Percentiles rank a stretch among this genome's conserved stretches.
These are phyloP conservation scores for Pythium insidiosum DNA, from an alignment of 352 stramenopile genomes.

Conservation along the genomic window DNA sequence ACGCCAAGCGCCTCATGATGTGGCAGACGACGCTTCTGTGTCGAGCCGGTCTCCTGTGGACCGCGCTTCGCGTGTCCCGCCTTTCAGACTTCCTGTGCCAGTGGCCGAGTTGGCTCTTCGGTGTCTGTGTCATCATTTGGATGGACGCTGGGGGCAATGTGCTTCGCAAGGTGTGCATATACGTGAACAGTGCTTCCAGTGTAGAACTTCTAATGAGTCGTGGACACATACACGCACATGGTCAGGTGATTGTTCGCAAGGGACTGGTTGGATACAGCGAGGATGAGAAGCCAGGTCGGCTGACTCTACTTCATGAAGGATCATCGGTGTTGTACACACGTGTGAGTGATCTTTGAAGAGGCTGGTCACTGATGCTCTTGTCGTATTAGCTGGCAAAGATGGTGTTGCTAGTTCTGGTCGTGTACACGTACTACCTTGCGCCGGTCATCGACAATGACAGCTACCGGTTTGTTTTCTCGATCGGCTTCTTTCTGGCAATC, in stretches of 20 bases:
- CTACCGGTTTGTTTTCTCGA: constrained; percentile 42
- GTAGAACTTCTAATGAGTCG: no score
- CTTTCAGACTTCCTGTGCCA: constrained; percentile 54
- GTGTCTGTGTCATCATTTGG: constrained; percentile 68
- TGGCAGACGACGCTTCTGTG: constrained; percentile 69
- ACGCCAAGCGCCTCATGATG: constrained; percentile 54
- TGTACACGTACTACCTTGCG: constrained; percentile 71
- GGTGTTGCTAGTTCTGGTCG: constrained; percentile 53
- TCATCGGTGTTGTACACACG: no score
- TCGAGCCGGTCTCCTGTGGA: constrained; percentile 59
- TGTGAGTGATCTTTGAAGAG: constrained; percentile 4
- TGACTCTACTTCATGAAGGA: constrained; percentile 62
- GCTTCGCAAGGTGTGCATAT: constrained; percentile 28
- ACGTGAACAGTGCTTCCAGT: no score
- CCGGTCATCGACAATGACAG: constrained; percentile 43
- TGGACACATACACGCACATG: neutral
- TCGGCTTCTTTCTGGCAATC: constrained; percentile 65
- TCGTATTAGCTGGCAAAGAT: constrained; percentile 42
- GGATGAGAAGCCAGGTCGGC: constrained; percentile 42
- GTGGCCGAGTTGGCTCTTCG: constrained; percentile 65
- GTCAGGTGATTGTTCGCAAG: constrained; percentile 47
- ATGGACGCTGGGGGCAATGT: constrained; percentile 59
- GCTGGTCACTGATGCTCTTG: neutral
- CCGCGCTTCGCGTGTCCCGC: constrained; percentile 44
- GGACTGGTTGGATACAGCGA: constrained; percentile 53